phyloP scores from a whole-genome alignment of 257 asterid species.

The Solanum peruvianum region DNA sequence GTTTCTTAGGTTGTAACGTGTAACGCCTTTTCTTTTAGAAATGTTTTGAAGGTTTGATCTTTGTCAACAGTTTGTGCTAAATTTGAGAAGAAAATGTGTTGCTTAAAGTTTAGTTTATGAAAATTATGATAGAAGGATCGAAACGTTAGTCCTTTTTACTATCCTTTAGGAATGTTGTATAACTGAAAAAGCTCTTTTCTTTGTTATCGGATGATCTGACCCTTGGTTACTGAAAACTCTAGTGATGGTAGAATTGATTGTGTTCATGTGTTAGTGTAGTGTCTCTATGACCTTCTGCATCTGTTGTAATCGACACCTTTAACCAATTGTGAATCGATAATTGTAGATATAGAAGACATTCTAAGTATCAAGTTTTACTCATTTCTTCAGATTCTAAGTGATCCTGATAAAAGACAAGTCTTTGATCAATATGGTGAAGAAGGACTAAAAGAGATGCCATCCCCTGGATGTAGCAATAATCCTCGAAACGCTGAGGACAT shows the following conservation, averaged over 20 bases:
- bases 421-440: slow-evolving; percentile 84
- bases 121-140: not conserved
- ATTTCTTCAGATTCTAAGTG: slow-evolving; percentile 59
- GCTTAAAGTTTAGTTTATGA: no score
- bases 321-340: not conserved
- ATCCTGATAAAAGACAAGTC: slow-evolving; percentile 67
- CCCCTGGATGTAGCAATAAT: slow-evolving; percentile 48
- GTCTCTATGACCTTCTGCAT: not conserved
- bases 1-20: not conserved
- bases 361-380: not conserved
- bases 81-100: not conserved
- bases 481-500: slow-evolving; percentile 84
- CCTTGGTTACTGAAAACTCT: not conserved
- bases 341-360: not conserved
- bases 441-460: slow-evolving; percentile 63
- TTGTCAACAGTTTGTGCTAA: not conserved
- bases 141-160: not conserved
- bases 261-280: not conserved
- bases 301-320: not conserved
- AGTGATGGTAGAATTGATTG: not conserved
- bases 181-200: not conserved
- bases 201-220: not conserved
- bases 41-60: not conserved
- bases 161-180: not conserved
- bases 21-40: not conserved